Conservation (phyloP, 2,329 filamentous ascomycete genomes). For the Fusarium tjaetaba region DNA sequence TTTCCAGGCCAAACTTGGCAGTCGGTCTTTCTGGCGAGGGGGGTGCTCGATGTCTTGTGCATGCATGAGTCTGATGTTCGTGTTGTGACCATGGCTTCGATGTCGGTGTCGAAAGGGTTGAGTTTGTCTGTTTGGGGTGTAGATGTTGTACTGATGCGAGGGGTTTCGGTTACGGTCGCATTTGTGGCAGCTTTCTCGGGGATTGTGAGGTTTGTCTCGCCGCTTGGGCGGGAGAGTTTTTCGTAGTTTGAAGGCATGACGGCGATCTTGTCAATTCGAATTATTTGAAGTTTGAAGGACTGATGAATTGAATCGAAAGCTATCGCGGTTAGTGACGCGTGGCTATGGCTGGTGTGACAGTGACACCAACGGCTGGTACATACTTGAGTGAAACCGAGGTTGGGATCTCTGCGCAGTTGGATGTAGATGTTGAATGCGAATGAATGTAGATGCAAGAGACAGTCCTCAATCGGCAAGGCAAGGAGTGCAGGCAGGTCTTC, state of each 20-base stretch:
- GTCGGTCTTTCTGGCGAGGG: conserved; percentile 54
- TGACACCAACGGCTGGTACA: conserved; percentile 27
- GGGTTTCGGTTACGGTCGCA: conserved; percentile 36
- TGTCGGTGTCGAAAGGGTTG: conserved; percentile 67
- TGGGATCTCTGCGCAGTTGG: neutral
- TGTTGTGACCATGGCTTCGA: conserved; percentile 61
- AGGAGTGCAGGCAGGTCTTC: conserved; percentile 16
- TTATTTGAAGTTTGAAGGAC: neutral
- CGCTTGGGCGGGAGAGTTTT: conserved; percentile 40
- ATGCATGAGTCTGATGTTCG: conserved; percentile 43
- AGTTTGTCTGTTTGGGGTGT: conserved; percentile 56
- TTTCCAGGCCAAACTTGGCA: conserved; percentile 69
- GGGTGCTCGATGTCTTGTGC: conserved; percentile 45
- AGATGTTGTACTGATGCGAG: conserved; percentile 52
- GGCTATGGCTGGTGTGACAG: conserved; percentile 29
- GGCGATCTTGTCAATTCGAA: neutral
- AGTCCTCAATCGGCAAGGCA: neutral
- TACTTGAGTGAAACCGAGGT: conserved; percentile 21
- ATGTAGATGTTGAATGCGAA: neutral
- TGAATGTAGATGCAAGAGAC: neutral
- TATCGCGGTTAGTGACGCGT: conserved; percentile 29
- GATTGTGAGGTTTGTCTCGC: conserved; percentile 36
- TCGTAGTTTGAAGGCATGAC: conserved; percentile 44
- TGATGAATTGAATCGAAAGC: neutral
- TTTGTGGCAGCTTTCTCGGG: conserved; percentile 47